These are phyloP conservation scores for Hygrocybe coccinea DNA, from an alignment of 768 basidiomycete species.

Conservation along the genomic window DNA sequence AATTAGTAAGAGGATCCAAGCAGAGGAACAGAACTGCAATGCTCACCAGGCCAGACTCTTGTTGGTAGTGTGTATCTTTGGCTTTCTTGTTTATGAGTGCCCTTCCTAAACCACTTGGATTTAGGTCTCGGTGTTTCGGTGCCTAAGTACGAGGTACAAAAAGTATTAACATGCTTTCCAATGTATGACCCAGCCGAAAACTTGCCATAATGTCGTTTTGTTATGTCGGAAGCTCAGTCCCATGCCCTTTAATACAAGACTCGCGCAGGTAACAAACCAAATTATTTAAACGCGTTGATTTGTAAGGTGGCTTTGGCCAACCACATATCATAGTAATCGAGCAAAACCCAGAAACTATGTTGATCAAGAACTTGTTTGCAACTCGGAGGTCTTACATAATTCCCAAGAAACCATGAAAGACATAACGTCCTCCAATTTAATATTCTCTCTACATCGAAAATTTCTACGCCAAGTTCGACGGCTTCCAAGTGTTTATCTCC, in stretches of 20 bases:
- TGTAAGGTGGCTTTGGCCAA: too few species aligned
- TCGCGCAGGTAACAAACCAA: too few species aligned
- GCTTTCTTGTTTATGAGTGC: constrained; percentile 92
- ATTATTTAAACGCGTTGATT: too few species aligned
- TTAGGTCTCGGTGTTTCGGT: constrained; percentile 43
- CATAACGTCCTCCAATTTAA: not conserved
- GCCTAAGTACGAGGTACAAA: not conserved
- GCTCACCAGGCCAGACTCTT: constrained; percentile 66
- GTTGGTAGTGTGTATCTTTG: constrained; percentile 61
- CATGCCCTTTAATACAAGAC: too few species aligned
- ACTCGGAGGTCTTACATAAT: too few species aligned
- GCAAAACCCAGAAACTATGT: too few species aligned
- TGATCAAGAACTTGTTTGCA: too few species aligned
- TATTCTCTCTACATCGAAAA: constrained; percentile 37
- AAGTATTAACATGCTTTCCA: not conserved
- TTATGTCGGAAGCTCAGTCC: too few species aligned
- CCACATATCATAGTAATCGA: too few species aligned
- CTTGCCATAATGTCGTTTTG: too few species aligned
- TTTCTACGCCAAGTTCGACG: constrained; percentile 39
- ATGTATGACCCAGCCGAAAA: not conserved
- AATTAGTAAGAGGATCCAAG: constrained; percentile 5
- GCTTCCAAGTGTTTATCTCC: constrained; percentile 42
- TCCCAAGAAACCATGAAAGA: too few species aligned
- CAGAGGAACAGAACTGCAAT: not conserved
- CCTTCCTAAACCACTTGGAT: constrained; percentile 82